These are phyloP conservation scores for Collybia sp. DNA, from an alignment of 768 basidiomycete species.

Conservation along the genomic window DNA sequence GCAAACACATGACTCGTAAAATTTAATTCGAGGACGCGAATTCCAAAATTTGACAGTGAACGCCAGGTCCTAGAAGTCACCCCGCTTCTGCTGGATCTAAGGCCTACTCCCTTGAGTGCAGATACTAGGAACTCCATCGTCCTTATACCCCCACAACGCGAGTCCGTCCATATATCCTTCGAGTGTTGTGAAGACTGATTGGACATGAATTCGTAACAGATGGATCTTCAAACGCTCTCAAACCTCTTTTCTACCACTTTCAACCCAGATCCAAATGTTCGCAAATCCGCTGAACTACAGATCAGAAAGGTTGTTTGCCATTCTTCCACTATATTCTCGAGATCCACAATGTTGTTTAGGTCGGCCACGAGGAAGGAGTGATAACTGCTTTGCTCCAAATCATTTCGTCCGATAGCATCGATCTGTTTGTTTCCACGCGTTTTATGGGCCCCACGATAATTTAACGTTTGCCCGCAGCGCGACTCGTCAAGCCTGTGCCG, in stretches of 20 bases:
- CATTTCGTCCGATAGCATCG: constrained; percentile 71
- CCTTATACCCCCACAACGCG: too few relatives aligned
- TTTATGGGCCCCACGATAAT: constrained; percentile 7
- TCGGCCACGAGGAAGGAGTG: constrained; percentile 78
- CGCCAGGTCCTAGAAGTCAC: too few relatives aligned
- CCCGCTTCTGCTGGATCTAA: too few relatives aligned
- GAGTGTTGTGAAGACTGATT: too few relatives aligned
- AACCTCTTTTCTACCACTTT: constrained; percentile 78
- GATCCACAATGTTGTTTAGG: constrained; percentile 31
- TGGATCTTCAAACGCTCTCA: constrained; percentile 76
- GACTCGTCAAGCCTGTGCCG: constrained; percentile 79
- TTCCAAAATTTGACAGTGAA: too few relatives aligned
- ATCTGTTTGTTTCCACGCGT: constrained; percentile 59
- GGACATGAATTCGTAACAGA: constrained; percentile 19
- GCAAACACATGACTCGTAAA: too few relatives aligned
- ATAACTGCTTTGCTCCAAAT: constrained; percentile 83
- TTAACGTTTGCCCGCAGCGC: constrained; percentile 36
- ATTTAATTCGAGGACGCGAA: too few relatives aligned
- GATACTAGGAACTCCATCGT: too few relatives aligned
- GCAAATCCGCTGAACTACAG: constrained; percentile 82
- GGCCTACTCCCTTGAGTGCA: too few relatives aligned
- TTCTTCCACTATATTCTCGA: background rate
- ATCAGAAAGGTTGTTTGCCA: constrained; percentile 65
- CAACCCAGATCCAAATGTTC: constrained; percentile 81
- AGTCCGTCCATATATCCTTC: too few relatives aligned